Base-by-base conservation (phyloP, 1,284 basidiomycete species). In the Schizophyllum commune region DNA sequence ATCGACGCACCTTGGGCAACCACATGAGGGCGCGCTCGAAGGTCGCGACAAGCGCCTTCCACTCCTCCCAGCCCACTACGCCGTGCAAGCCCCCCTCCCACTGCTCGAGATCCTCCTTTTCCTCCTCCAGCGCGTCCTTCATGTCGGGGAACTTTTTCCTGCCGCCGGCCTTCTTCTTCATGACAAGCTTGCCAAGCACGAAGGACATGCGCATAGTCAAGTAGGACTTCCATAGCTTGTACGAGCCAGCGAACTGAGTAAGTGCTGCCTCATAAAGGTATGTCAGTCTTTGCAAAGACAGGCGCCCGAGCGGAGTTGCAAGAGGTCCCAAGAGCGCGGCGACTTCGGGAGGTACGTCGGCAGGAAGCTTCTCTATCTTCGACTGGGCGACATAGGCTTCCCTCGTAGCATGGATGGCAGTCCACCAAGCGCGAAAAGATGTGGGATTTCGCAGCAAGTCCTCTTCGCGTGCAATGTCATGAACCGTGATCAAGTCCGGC, bases 161-260 rank as follows among this genome's bases (percentile, higher is more conserved):
- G 56, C 91, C 92, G 8, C 92, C 89, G 4, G 90, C 82, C 61
- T 84, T 82, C 74, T 93, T 93, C 73, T 86, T 87, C 57, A 85
- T 77, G 9, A 83, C 73, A 13, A 76, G 79, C 65, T 81, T 90
- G 0, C 96, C 97, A 2, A 97, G 79, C 1, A 99, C 91, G 73
- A 89, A 98, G 1, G 83, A 81, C 79, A 92, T 90, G 22, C 97
- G 84, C 72, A 89, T 86, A 57, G 83, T 81, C 55, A 98, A 80
- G 73, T 99, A 99, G 0, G 91, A 85, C 69, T 93, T 94, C 97
- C 97, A 99, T 56, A 99, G 77, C 71, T 96, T 94, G 83, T 92
- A 99, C 13, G 89, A 93, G 17, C 83, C 85, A 0, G 96, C 91
- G 69, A 98, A 98, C 63, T 96, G 85, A 5, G 78, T 83, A 15